Percentiles rank a stretch among this genome's conserved stretches.
Conservation (phyloP, 495 filamentous ascomycete genomes). For the Penicillium atrosanguineum region DNA sequence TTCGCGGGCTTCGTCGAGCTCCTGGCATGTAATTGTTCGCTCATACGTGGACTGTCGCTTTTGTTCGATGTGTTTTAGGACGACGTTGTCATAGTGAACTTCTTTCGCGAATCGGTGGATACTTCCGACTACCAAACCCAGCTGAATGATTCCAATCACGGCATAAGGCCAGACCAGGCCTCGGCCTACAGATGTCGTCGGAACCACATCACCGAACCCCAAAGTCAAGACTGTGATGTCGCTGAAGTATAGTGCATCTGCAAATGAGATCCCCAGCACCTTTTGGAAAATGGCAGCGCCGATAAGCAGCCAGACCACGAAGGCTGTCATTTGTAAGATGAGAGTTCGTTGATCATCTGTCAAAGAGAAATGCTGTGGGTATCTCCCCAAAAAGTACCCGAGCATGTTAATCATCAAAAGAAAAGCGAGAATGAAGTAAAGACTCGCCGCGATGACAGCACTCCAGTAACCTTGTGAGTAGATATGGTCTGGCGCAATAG, state of each 20-base stretch:
- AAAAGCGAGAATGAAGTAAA: constrained; percentile 63
- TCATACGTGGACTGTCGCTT: constrained; percentile 55
- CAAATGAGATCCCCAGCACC: constrained; percentile 47
- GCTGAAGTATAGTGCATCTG: constrained; percentile 61
- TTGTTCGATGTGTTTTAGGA: constrained; percentile 61
- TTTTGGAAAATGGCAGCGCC: constrained; percentile 57
- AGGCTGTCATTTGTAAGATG: constrained; percentile 62
- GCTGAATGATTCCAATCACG: constrained; percentile 77
- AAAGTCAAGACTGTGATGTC: constrained; percentile 65
- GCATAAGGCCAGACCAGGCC: constrained; percentile 79
- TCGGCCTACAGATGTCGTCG: constrained; percentile 49
- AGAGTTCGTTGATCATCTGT: constrained; percentile 69
- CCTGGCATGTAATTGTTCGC: constrained; percentile 46
- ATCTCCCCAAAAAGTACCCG: constrained; percentile 73
- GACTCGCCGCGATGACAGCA: constrained; percentile 63
- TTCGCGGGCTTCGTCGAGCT: neutral
- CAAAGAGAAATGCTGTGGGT: constrained; percentile 70
- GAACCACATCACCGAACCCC: constrained; percentile 61
- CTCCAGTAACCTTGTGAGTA: constrained; percentile 80
- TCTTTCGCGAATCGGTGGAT: constrained; percentile 68
- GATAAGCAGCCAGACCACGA: constrained; percentile 61
- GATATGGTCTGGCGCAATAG: constrained; percentile 52
- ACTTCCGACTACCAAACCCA: constrained; percentile 84
- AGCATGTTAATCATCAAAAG: constrained; percentile 75
- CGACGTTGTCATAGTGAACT: constrained; percentile 63